Conservation (phyloP, 768 basidiomycete species). For the Hygrophorus russula region DNA sequence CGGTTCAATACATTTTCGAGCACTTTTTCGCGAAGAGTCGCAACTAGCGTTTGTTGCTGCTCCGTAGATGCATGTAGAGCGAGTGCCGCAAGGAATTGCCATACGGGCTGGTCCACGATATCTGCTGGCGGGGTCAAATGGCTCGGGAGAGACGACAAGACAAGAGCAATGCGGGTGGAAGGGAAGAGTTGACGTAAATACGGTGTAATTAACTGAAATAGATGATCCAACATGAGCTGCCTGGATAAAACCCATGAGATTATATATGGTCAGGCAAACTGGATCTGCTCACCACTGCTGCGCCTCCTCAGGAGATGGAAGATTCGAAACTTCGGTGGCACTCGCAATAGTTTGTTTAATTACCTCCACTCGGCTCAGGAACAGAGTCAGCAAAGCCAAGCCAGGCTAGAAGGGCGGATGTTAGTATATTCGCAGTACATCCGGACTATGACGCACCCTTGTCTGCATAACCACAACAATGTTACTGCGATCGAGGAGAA, state of each 20-base stretch:
- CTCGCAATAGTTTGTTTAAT: slow-evolving; percentile 63
- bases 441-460: slow-evolving; percentile 40
- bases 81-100: slow-evolving; percentile 86
- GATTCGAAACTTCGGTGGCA: slow-evolving; percentile 41
- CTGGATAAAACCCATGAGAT: slow-evolving; percentile 26
- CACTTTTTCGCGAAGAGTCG: slow-evolving; percentile 82
- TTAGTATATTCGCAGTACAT: slow-evolving; percentile 5
- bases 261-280: not conserved
- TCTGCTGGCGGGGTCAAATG: slow-evolving; percentile 33
- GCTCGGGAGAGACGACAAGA: slow-evolving; percentile 21
- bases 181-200: slow-evolving; percentile 81
- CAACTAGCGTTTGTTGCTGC: slow-evolving; percentile 84
- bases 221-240: slow-evolving; percentile 80
- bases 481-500: slow-evolving; percentile 73
- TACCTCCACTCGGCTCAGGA: slow-evolving; percentile 87
- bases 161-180: slow-evolving; percentile 57
- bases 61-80: slow-evolving; percentile 76
- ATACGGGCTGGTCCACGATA: slow-evolving; percentile 80
- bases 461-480: slow-evolving; percentile 65
- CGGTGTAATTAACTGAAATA: slow-evolving; percentile 72
- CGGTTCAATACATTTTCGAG: slow-evolving; percentile 79
- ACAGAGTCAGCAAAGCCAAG: slow-evolving; percentile 78
- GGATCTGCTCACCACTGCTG: slow-evolving; percentile 48
- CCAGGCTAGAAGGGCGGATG: slow-evolving; percentile 53
- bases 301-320: slow-evolving; percentile 61